Base-by-base conservation (phyloP, 2,329 filamentous ascomycete species). In the Ophiostoma pallidulum region DNA sequence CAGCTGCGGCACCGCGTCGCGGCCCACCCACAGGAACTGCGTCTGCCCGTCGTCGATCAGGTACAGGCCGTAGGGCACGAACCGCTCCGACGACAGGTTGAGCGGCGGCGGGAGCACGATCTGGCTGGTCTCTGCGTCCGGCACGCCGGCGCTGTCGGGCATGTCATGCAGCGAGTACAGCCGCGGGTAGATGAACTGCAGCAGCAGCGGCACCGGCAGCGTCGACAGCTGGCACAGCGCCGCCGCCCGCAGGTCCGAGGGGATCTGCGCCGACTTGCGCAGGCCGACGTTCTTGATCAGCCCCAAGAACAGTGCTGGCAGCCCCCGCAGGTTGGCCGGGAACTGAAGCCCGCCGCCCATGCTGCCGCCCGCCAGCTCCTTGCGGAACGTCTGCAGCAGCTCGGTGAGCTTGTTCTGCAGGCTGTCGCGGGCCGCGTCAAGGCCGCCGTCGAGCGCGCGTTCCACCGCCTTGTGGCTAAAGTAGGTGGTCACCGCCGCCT, bases 401-500 rank as follows among this genome's bases (percentile, higher is more conserved):
- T 98, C 92, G 24, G 89, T 84, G 36, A 95, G 72, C 74, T 98
- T 98, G 55, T 82, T 80, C 64, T 96, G 89, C 37, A 97, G 73
- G 40, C 88, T 84, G 65, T 98, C 92, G 36, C 92, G 78, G 43
- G 92, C 92, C 41, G 88, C 84, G 58, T 98, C 92, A 44, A 98
- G 72, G 33, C 91, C 90, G 39, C 54, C 54, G 58, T 86, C 84
- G 33, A 98, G 72, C 10, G 86, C 82, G 57, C 88, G 78, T 70
- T 98, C 92, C 3, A 97, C 92, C 14, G 92, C 92, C 72, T 97
- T 97, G 75, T 98, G 92, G 58, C 85, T 91, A 72, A 91, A 97
- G 71, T 91, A 97, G 12, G 86, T 86, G 3, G 90, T 85, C 57
- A 98, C 88, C 13, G 92, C 92, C 59, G 84, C 84, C 65, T 96